Evolutionary conservation across 495 filamentous ascomycete species (phyloP).

Genomic region (Extremus antarcticus): DNA sequence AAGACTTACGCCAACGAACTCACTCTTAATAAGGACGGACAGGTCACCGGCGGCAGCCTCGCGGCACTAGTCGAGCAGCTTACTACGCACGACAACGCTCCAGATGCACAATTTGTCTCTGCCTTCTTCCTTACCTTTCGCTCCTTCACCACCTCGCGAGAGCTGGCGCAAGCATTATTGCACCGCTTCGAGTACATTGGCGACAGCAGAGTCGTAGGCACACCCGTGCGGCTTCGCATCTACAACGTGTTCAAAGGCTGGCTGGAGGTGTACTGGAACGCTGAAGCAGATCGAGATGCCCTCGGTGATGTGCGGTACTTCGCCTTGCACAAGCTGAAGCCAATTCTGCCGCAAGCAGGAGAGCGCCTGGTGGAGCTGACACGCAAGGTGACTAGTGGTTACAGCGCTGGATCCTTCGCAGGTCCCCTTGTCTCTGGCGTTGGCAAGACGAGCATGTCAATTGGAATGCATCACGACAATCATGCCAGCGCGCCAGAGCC

Average conservation of each 20-base stretch:
- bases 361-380: conserved; percentile 67
- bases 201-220: conserved; percentile 58
- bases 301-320: conserved; percentile 67
- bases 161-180: conserved; percentile 70
- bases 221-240: conserved; percentile 75
- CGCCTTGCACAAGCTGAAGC: conserved; percentile 57
- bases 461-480: conserved; percentile 51
- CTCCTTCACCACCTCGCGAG: conserved; percentile 72
- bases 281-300: conserved; percentile 63
- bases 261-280: conserved; percentile 92
- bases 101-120: conserved; percentile 83
- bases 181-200: conserved; percentile 87
- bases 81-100: conserved; percentile 86
- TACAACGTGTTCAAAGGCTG: conserved; percentile 97
- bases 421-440: conserved; percentile 80
- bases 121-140: conserved; percentile 97
- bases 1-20: conserved; percentile 86
- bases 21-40: conserved; percentile 85
- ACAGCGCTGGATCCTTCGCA: conserved; percentile 57
- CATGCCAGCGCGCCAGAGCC: conserved; percentile 62
- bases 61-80: conserved; percentile 86
- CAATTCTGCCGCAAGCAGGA: conserved; percentile 62
- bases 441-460: conserved; percentile 69
- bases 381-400: conserved; percentile 64
- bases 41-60: conserved; percentile 86